Base-by-base conservation (phyloP, 2,329 filamentous ascomycete species). In the Pseudophaeomoniella oleicola region DNA sequence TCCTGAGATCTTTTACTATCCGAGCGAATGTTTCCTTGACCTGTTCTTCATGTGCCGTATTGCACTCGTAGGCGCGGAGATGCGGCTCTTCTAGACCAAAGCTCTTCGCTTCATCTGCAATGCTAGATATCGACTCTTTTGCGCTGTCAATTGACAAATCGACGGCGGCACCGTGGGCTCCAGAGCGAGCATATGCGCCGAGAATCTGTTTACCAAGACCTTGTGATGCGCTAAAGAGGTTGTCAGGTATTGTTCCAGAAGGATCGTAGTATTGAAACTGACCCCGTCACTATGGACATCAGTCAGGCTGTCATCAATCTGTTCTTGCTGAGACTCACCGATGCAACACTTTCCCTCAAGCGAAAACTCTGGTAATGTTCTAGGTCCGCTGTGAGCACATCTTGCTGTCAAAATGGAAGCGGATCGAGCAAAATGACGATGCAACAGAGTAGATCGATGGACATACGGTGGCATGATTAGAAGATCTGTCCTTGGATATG, bases 1-100 rank as follows among this genome's bases (percentile, higher is more conserved):
- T 46, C 3, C 58, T 52, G 35, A 57, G 55, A 22, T 58, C 52
- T 11, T 44, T 36, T 5, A 50, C 48, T 19, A 57, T 50, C 17
- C 50, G 42, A n/a, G 44, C 43, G 46, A 53, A 57, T 11, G 55
- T 57, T 10, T 49, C 44, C 33, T 55, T 48, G 3, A 62, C 58
- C 30, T 55, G 48, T 37, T 47, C 41, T 38, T 61, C 58, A 13
- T 52, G 50, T 6, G 52, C 53, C 14, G 58, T 56, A 41, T 62
- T 55, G 46, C 57, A 60, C 30, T 50, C 55, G 35, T 61, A 62
- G 13, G 53, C 46, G 30, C 49, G 52, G 6, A 61, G 43, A 13
- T 58, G 48, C 4, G 56, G 49, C 3, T 42, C 44, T 3, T 39
- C 31, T 3, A 45, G 39, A 11, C 42, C 43, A 4, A 45, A 32